Conservation (phyloP, 495 filamentous ascomycete genomes). For the Penicillium bovifimosum region DNA sequence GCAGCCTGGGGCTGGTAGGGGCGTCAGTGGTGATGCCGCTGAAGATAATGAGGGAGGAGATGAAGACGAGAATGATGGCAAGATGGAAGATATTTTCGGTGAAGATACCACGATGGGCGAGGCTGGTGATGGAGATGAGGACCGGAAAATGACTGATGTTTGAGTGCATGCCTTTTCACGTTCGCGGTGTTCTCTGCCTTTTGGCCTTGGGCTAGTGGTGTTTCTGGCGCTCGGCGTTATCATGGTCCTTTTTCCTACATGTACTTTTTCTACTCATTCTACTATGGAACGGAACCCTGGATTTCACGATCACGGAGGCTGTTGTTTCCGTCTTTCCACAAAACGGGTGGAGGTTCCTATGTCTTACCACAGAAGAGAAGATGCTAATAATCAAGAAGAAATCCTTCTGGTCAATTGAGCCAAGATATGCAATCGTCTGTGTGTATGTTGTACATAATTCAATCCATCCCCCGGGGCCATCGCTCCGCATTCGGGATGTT, state of each 20-base stretch:
- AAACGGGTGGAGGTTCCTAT: not conserved
- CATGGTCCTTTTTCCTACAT: not conserved
- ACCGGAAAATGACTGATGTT: slow-evolving; percentile 48
- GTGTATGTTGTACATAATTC: slow-evolving; percentile 25
- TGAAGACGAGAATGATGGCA: slow-evolving; percentile 51
- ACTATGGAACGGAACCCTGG: not conserved
- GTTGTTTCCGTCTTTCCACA: not conserved
- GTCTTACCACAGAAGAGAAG: not conserved
- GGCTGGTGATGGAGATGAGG: slow-evolving; percentile 33
- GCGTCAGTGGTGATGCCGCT: slow-evolving; percentile 24
- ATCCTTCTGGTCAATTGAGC: slow-evolving; percentile 7
- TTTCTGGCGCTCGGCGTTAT: slow-evolving; percentile 23
- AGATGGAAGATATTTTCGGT: slow-evolving; percentile 57
- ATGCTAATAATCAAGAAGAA: not conserved
- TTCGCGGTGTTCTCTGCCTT: not conserved
- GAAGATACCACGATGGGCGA: slow-evolving; percentile 47
- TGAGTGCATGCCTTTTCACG: slow-evolving; percentile 12
- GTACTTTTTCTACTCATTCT: not conserved
- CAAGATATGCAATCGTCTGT: slow-evolving; percentile 11
- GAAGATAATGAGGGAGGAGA: slow-evolving; percentile 31
- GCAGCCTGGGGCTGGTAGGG: slow-evolving; percentile 10
- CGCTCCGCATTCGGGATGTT: slow-evolving; percentile 12
- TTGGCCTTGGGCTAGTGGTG: slow-evolving; percentile 14
- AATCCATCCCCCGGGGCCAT: slow-evolving; percentile 18
- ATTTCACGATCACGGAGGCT: not conserved